Evolutionary conservation across 352 stramenopile genomes (phyloP).

Genomic region (Globisporangium okanoganense): DNA sequence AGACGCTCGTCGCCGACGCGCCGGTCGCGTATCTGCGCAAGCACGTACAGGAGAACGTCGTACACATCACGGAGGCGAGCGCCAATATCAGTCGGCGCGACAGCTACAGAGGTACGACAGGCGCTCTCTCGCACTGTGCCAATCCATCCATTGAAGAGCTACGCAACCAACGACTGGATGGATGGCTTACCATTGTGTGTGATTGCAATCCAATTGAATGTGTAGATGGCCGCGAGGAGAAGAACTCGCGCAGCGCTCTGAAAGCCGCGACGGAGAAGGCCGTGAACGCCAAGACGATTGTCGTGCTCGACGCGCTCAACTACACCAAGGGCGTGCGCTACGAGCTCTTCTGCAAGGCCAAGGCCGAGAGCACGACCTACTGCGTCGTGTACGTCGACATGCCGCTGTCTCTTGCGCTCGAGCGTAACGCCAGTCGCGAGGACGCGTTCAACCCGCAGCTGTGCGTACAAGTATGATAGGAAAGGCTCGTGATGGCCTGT

Average conservation of each 20-base stretch:
- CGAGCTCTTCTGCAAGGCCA: conserved; percentile 93
- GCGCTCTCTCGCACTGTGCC: not conserved
- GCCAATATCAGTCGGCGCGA: conserved; percentile 55
- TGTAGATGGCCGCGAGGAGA: conserved; percentile 58
- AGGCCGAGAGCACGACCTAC: conserved; percentile 87
- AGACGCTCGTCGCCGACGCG: conserved; percentile 50
- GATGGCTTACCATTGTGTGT: not conserved
- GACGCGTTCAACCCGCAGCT: conserved; percentile 43
- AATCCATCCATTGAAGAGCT: not conserved
- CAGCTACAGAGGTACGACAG: conserved; percentile 55
- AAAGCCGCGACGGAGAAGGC: conserved; percentile 59
- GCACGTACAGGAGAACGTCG: conserved; percentile 39
- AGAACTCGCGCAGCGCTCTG: conserved; percentile 63
- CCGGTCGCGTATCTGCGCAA: conserved; percentile 41
- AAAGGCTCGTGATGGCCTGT: too few species aligned
- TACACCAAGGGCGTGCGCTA: conserved; percentile 96
- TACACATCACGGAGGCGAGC: conserved; percentile 51
- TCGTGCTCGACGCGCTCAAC: conserved; percentile 93
- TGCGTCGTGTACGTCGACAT: conserved; percentile 86
- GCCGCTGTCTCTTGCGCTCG: conserved; percentile 45
- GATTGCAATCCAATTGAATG: not conserved
- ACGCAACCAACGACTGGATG: not conserved
- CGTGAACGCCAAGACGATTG: conserved; percentile 64
- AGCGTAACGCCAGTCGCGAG: conserved; percentile 41
- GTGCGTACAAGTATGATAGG: too few species aligned